Conservation (phyloP, 1,284 basidiomycete species). For the Cerioporus squamosus region DNA sequence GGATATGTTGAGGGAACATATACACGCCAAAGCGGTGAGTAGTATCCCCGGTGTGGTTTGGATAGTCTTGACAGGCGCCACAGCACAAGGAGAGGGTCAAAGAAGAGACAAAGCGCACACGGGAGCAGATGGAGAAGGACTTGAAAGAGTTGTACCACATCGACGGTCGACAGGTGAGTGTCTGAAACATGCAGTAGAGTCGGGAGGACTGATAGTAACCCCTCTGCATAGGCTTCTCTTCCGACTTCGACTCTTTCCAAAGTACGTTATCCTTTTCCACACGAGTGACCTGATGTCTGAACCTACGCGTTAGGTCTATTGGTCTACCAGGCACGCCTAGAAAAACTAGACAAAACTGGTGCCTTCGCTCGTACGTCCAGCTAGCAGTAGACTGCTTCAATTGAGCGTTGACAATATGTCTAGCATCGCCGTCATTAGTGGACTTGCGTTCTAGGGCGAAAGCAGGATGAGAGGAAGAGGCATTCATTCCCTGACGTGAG, state of each 20-base stretch:
- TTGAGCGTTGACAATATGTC: not conserved
- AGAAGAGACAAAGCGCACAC: conserved; percentile 44
- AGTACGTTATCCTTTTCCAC: conserved; percentile 36
- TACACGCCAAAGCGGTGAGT: conserved; percentile 25
- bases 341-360: conserved; percentile 36
- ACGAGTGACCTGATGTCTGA: no score
- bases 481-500: conserved; percentile 37
- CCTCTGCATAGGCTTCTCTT: conserved; percentile 50
- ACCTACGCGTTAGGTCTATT: conserved; percentile 43
- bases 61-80: not conserved
- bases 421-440: conserved; percentile 43
- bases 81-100: conserved; percentile 58
- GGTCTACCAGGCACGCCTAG: conserved; percentile 47
- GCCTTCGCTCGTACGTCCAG: conserved; percentile 40
- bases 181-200: not conserved
- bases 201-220: not conserved
- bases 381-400: not conserved
- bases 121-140: conserved; percentile 53
- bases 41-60: not conserved
- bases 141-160: conserved; percentile 53
- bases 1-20: conserved; percentile 26
- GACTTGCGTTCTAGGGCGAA: conserved; percentile 39
- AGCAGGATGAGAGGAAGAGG: conserved; percentile 30
- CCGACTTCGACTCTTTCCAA: conserved; percentile 58
- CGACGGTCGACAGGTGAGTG: conserved; percentile 47